Conservation (phyloP, 2,329 filamentous ascomycete genomes). For the Trichoderma cornu-damae region DNA sequence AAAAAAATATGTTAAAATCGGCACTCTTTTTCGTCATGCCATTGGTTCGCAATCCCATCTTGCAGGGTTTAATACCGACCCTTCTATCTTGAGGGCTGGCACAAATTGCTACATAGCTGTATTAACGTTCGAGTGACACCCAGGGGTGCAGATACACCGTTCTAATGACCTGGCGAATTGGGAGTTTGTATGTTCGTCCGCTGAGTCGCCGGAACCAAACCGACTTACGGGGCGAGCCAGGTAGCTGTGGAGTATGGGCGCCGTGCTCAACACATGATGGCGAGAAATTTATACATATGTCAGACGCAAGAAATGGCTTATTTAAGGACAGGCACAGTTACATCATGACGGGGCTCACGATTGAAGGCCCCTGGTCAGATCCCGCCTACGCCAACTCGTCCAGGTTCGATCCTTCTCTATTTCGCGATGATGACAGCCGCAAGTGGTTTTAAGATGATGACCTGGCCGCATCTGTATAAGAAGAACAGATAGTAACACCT, state of each 20-base stretch:
- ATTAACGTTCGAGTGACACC: slow-evolving; percentile 53
- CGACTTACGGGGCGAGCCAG: slow-evolving; percentile 55
- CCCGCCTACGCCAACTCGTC: slow-evolving; percentile 55
- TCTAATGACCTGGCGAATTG: slow-evolving; percentile 51
- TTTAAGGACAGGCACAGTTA: slow-evolving; percentile 63
- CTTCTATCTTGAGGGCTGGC: slow-evolving; percentile 48
- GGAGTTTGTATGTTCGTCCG: slow-evolving; percentile 43
- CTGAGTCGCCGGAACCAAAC: slow-evolving; percentile 47
- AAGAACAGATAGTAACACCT: slow-evolving; percentile 56
- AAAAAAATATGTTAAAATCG: neutral
- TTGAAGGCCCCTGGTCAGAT: slow-evolving; percentile 59
- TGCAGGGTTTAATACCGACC: slow-evolving; percentile 53
- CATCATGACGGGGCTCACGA: slow-evolving; percentile 49
- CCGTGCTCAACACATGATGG: slow-evolving; percentile 60
- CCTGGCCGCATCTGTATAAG: slow-evolving; percentile 55
- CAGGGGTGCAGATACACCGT: slow-evolving; percentile 52
- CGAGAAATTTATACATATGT: slow-evolving; percentile 59
- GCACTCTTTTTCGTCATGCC: slow-evolving; percentile 36
- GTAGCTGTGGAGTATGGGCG: slow-evolving; percentile 60
- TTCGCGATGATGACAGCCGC: slow-evolving; percentile 51
- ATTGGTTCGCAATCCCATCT: slow-evolving; percentile 48
- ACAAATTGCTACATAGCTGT: slow-evolving; percentile 52
- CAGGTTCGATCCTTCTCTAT: slow-evolving; percentile 58
- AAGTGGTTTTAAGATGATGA: slow-evolving; percentile 57
- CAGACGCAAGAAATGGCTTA: slow-evolving; percentile 60